A percentile compares a stretch with the other conserved stretches of the same genome.
Evolutionary conservation across 2,329 filamentous ascomycete species (phyloP).

Genomic region (Sclerotinia subarctica): DNA sequence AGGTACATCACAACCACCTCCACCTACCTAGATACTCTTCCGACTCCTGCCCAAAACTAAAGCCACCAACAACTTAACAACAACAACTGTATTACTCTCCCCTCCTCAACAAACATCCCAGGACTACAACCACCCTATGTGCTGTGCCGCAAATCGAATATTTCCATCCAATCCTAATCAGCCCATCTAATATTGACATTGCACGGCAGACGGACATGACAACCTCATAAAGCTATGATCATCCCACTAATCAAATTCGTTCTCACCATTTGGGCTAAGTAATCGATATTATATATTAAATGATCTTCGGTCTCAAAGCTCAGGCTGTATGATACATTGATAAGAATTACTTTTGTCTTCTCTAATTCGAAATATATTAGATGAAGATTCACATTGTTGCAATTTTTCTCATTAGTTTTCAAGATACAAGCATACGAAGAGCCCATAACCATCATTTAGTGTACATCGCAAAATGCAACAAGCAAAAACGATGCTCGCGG

Average conservation of each 20-base stretch:
- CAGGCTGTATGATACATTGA: too few relatives aligned
- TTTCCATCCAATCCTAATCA: neutral
- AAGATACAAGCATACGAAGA: neutral
- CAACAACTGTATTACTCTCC: neutral
- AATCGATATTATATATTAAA: neutral
- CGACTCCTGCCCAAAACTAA: too few relatives aligned
- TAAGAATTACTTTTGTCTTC: neutral
- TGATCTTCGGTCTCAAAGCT: neutral
- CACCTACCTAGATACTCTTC: too few relatives aligned
- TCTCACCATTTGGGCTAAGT: neutral
- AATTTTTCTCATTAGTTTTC: slow-evolving; percentile 9
- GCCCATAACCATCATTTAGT: slow-evolving; percentile 5
- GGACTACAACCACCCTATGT: too few relatives aligned
- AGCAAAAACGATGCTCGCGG: neutral
- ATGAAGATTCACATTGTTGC: neutral
- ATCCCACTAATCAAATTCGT: neutral
- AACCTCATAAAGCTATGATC: neutral
- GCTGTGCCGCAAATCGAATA: neutral
- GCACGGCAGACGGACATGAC: neutral
- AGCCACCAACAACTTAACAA: too few relatives aligned
- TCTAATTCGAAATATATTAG: neutral
- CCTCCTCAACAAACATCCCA: neutral
- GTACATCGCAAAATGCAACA: slow-evolving; percentile 13
- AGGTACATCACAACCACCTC: neutral
- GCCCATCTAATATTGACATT: neutral